These are phyloP conservation scores for Euphorbia lathyris DNA, from an alignment of 345 rosid species.

Conservation along the genomic window DNA sequence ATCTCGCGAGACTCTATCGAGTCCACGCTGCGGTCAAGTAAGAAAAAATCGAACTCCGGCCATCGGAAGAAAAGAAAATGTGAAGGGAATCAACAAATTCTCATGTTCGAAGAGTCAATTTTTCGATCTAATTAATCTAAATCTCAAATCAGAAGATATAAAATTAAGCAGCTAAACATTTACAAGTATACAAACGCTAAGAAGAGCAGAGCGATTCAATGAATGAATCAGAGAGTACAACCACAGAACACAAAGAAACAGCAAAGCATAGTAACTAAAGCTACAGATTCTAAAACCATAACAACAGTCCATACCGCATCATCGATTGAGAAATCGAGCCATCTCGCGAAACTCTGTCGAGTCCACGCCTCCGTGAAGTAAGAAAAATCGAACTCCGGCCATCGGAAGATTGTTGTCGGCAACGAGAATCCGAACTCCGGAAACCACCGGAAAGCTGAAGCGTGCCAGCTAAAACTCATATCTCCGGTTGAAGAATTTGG, in stretches of 20 bases:
- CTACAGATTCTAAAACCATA: conserved; percentile 62
- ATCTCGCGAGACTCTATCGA: conserved; percentile 12
- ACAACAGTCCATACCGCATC: conserved; percentile 64
- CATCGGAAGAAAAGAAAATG: too few relatives aligned
- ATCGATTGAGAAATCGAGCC: conserved; percentile 55
- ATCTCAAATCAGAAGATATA: background rate
- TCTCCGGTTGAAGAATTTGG: background rate
- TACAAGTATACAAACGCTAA: background rate
- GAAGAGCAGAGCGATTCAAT: background rate
- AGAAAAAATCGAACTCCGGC: too few relatives aligned
- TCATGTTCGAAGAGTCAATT: background rate
- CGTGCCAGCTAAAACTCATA: conserved; percentile 15
- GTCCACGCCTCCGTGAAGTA: conserved; percentile 30
- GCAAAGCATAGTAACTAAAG: conserved; percentile 63
- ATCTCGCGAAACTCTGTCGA: conserved; percentile 12
- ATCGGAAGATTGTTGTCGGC: conserved; percentile 39
- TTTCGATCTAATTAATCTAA: background rate
- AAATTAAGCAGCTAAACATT: background rate
- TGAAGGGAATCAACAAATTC: background rate
- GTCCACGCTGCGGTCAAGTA: conserved; percentile 23
- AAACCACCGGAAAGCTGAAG: conserved; percentile 47
- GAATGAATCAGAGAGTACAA: conserved; percentile 74
- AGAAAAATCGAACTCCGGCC: conserved; percentile 62
- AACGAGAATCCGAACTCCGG: conserved; percentile 42
- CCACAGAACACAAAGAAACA: conserved; percentile 80